Conservation (phyloP, 2,329 filamentous ascomycete species). For the Hymenoscyphus repandus region DNA sequence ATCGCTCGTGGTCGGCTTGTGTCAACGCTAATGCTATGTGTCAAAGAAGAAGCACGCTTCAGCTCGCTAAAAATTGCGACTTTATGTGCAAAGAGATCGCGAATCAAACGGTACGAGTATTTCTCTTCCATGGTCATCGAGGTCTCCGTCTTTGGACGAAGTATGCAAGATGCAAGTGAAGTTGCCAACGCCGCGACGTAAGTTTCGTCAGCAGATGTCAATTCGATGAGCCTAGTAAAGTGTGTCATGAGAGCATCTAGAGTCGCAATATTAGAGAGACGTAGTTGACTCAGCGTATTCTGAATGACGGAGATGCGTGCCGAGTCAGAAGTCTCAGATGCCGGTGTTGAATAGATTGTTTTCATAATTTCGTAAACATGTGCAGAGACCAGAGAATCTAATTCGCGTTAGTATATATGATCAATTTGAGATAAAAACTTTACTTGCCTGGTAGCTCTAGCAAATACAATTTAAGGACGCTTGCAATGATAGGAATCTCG, state of each 20-base stretch:
- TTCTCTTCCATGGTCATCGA: conserved; percentile 94
- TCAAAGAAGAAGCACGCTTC: conserved; percentile 77
- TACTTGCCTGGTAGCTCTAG: conserved; percentile 83
- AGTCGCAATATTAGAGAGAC: conserved; percentile 97
- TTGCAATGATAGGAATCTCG: conserved; percentile 90
- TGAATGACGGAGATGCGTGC: conserved; percentile 87
- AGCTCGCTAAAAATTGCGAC: conserved; percentile 92
- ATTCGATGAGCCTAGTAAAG: conserved; percentile 91
- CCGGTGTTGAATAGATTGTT: conserved; percentile 85
- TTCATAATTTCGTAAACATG: conserved; percentile 99
- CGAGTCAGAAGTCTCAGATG: conserved; percentile 69
- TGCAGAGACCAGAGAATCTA: conserved; percentile 95
- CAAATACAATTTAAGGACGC: conserved; percentile 87
- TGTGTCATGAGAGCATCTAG: conserved; percentile 97
- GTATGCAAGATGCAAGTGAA: conserved; percentile 74
- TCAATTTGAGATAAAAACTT: neutral
- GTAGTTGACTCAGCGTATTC: conserved; percentile 89
- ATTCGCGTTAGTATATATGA: conserved; percentile 17
- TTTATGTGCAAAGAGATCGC: conserved; percentile 90
- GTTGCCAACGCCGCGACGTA: conserved; percentile 74
- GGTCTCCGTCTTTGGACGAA: conserved; percentile 81
- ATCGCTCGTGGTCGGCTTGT: conserved; percentile 68
- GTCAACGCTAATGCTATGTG: conserved; percentile 56
- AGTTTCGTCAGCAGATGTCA: conserved; percentile 89
- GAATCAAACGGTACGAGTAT: conserved; percentile 82